A percentile compares a stretch with the other conserved stretches of the same genome.
Conservation (phyloP, 1,284 basidiomycete species). For the Uromyces viciae-fabae region DNA sequence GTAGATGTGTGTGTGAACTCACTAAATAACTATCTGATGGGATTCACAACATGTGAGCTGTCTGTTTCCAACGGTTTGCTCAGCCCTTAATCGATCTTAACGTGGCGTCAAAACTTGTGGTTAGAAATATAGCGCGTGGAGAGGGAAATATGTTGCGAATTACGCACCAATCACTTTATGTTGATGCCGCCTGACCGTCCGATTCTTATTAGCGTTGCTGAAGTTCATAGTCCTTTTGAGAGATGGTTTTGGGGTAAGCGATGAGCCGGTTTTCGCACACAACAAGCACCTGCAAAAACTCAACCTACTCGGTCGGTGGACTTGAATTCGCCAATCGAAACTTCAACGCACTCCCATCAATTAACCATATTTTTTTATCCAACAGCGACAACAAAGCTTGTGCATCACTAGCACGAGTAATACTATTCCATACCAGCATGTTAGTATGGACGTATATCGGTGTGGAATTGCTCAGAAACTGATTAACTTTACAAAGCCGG, state of each 20-base stretch:
- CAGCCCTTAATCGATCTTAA: constrained; percentile 31
- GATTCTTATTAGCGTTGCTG: constrained; percentile 9
- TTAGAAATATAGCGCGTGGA: background rate
- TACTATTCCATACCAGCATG: too few species aligned
- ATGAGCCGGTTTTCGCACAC: background rate
- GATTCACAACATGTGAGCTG: constrained; percentile 31
- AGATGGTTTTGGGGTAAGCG: too few species aligned
- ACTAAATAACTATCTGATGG: constrained; percentile 42
- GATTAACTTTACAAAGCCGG: constrained; percentile 40
- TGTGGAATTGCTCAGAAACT: too few species aligned
- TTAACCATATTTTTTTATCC: constrained; percentile 41
- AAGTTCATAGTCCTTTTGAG: background rate
- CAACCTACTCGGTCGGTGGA: constrained; percentile 27
- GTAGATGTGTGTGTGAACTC: background rate
- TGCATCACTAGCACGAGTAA: constrained; percentile 28
- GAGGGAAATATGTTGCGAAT: too few species aligned
- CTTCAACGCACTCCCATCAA: constrained; percentile 37
- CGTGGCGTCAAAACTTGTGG: background rate
- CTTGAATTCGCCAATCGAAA: constrained; percentile 41
- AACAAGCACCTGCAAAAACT: background rate
- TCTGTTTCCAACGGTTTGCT: constrained; percentile 30
- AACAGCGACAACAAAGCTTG: constrained; percentile 29
- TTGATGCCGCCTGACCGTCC: constrained; percentile 30
- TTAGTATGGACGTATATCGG: too few species aligned
- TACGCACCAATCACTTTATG: constrained; percentile 38